phyloP scores from a whole-genome alignment of 805 yeast genomes.

The Saccharomyces paradoxus region DNA sequence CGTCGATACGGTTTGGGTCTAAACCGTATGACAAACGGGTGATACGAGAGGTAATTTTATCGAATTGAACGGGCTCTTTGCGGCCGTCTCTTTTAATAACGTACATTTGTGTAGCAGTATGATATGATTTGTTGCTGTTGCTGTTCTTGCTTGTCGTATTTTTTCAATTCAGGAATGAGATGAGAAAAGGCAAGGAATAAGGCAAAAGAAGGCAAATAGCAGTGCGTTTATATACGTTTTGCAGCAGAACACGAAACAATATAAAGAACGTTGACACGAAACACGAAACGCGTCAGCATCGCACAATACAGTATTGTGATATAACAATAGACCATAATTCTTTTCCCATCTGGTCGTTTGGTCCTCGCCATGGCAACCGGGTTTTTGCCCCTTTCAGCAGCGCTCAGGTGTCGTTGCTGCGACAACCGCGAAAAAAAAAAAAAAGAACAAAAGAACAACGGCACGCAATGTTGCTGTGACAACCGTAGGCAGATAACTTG shows the following conservation, averaged over 20 bases:
- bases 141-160: background rate
- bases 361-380: background rate
- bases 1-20: conserved; percentile 85
- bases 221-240: background rate
- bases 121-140: background rate
- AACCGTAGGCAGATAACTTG: background rate
- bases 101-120: conserved; percentile 42
- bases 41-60: conserved; percentile 91
- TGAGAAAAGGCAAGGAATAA: background rate
- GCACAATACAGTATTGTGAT: background rate
- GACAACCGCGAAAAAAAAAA: background rate
- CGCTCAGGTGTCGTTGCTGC: background rate
- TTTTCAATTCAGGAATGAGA: background rate
- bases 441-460: background rate
- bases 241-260: background rate
- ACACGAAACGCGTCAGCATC: background rate
- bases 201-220: background rate
- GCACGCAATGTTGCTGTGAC: background rate
- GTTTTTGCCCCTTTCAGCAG: background rate
- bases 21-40: conserved; percentile 91
- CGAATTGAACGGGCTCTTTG: conserved; percentile 89
- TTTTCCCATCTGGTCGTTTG: background rate
- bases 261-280: background rate
- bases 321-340: background rate
- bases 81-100: conserved; percentile 91